Percentiles rank a stretch among this genome's conserved stretches.
These are phyloP conservation scores for Lentinula edodes DNA, from an alignment of 768 basidiomycete species.

Conservation along the genomic window DNA sequence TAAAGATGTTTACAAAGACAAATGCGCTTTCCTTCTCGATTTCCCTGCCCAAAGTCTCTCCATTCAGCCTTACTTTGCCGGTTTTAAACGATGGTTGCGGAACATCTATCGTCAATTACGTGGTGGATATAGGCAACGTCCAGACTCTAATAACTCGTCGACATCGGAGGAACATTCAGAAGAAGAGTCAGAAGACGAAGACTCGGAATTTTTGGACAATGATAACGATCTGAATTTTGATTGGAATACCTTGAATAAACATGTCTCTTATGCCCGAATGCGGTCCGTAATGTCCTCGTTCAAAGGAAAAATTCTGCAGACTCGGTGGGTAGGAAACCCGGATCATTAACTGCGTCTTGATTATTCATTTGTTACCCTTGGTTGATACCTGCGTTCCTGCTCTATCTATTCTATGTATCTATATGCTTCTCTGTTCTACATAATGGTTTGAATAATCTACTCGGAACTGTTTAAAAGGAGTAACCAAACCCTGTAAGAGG, in stretches of 20 bases:
- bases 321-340: not conserved
- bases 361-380: not conserved
- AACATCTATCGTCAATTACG: not conserved
- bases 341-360: not conserved
- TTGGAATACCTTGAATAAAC: not conserved
- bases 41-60: too few species aligned
- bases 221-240: not conserved
- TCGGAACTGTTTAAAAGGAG: too few species aligned
- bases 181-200: not conserved
- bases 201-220: not conserved
- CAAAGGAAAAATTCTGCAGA: not conserved
- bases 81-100: not conserved
- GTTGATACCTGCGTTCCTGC: too few species aligned
- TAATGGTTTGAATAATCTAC: too few species aligned
- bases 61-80: not conserved
- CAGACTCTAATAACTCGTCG: too few species aligned
- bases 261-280: not conserved
- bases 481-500: too few species aligned
- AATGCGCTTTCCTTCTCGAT: too few species aligned
- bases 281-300: not conserved
- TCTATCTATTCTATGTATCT: too few species aligned
- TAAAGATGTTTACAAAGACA: too few species aligned
- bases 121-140: not conserved
- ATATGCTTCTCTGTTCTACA: too few species aligned
- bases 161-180: not conserved